These are phyloP conservation scores for Candida maris DNA, from an alignment of 805 yeast species.

Conservation along the genomic window DNA sequence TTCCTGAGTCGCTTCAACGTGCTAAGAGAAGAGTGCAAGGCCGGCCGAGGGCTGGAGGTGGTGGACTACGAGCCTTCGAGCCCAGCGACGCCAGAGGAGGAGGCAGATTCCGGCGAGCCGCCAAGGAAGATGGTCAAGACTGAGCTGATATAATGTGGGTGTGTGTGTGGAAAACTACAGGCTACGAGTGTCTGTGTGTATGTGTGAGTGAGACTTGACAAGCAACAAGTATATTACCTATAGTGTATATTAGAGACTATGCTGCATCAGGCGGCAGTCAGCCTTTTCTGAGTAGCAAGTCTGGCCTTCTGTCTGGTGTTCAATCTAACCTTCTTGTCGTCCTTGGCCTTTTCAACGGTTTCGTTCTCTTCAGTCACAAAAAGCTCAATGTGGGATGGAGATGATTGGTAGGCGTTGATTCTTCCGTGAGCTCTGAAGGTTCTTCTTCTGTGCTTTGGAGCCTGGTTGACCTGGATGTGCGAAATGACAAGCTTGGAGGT, in stretches of 20 bases:
- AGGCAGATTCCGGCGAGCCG: slow-evolving; percentile 2
- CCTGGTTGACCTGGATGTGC: slow-evolving; percentile 99
- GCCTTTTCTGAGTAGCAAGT: slow-evolving; percentile 83
- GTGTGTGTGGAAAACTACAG: no score
- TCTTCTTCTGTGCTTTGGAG: slow-evolving; percentile 99
- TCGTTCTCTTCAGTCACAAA: slow-evolving; percentile 94
- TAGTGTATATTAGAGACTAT: slow-evolving; percentile 1
- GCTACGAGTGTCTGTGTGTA: no score
- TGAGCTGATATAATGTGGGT: neutral
- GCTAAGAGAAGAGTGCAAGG: slow-evolving; percentile 5
- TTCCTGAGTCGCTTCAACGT: slow-evolving; percentile 10
- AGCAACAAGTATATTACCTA: slow-evolving; percentile 13
- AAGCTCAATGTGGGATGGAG: slow-evolving; percentile 98
- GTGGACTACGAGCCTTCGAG: slow-evolving; percentile 4
- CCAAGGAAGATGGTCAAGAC: neutral
- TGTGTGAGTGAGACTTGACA: no score
- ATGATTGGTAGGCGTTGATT: slow-evolving; percentile 97
- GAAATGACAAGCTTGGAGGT: slow-evolving; percentile 88
- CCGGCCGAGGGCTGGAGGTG: slow-evolving; percentile 20
- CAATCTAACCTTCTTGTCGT: slow-evolving; percentile 55
- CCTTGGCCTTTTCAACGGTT: slow-evolving; percentile 82
- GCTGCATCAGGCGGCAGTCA: slow-evolving; percentile 51
- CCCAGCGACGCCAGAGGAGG: slow-evolving; percentile 1
- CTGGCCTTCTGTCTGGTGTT: slow-evolving; percentile 91
- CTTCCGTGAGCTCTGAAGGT: slow-evolving; percentile 99